phyloP scores from a whole-genome alignment of 345 rosid species.

The Mallotus nudiflorus region DNA sequence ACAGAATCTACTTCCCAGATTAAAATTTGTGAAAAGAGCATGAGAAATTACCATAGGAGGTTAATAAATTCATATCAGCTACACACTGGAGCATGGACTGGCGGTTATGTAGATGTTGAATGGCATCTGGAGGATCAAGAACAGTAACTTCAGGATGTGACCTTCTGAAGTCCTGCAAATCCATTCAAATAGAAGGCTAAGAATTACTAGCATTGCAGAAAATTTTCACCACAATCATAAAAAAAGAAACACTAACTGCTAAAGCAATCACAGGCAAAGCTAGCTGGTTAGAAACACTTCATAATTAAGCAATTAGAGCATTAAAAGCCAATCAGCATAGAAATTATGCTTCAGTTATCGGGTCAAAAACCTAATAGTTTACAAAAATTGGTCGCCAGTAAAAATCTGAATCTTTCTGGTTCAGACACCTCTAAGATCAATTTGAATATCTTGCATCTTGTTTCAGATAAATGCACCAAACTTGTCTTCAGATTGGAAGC shows the following conservation, averaged over 20 bases:
- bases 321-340: background rate
- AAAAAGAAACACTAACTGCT: background rate
- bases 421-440: background rate
- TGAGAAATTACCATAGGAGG: slow-evolving; percentile 42
- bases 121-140: slow-evolving; percentile 85
- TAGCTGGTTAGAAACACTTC: too few species aligned
- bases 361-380: background rate
- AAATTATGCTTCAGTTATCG: background rate
- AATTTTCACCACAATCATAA: background rate
- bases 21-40: background rate
- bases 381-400: background rate
- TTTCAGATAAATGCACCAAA: background rate
- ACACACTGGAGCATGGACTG: slow-evolving; percentile 84
- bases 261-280: background rate
- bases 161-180: slow-evolving; percentile 57
- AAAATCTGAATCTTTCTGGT: background rate
- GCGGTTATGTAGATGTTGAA: slow-evolving; percentile 69
- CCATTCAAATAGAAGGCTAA: background rate
- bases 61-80: slow-evolving; percentile 69
- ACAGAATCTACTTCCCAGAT: background rate
- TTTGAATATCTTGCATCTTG: background rate
- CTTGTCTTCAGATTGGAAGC: background rate
- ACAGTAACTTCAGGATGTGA: slow-evolving; percentile 81
- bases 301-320: background rate
- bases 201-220: background rate